Evolutionary conservation across 2,329 filamentous ascomycete genomes (phyloP).

Genomic region (Aspergillus ibericus): DNA sequence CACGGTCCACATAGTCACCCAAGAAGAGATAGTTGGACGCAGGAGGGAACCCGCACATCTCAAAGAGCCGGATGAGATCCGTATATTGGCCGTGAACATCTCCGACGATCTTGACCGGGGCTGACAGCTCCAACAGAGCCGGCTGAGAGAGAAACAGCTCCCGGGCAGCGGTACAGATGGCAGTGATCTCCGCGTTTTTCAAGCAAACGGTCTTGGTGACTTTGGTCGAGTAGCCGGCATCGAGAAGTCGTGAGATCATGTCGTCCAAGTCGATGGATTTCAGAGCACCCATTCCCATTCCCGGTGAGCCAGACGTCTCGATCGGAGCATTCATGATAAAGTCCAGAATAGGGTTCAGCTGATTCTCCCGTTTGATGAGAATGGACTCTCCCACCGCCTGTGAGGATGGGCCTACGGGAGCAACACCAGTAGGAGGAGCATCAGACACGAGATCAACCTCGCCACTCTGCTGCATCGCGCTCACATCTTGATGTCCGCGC

Average conservation of each 20-base stretch:
- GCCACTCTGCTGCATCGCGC: slow-evolving; percentile 77
- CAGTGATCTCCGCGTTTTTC: slow-evolving; percentile 95
- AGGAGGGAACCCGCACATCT: slow-evolving; percentile 97
- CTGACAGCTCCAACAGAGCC: slow-evolving; percentile 84
- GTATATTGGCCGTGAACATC: slow-evolving; percentile 97
- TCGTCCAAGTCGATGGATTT: slow-evolving; percentile 95
- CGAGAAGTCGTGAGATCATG: slow-evolving; percentile 90
- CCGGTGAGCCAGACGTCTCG: slow-evolving; percentile 50
- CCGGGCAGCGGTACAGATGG: slow-evolving; percentile 84
- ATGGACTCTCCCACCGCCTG: slow-evolving; percentile 85
- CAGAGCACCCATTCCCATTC: slow-evolving; percentile 83
- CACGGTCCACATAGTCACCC: slow-evolving; percentile 93
- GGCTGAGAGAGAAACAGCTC: slow-evolving; percentile 91
- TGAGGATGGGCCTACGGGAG: slow-evolving; percentile 53
- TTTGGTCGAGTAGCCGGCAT: slow-evolving; percentile 93
- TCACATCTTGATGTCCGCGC: slow-evolving; percentile 73
- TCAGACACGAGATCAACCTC: slow-evolving; percentile 96
- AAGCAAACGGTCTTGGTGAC: slow-evolving; percentile 96
- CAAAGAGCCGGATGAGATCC: slow-evolving; percentile 93
- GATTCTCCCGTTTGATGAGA: slow-evolving; percentile 74
- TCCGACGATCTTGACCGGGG: slow-evolving; percentile 96
- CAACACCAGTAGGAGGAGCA: slow-evolving; percentile 69
- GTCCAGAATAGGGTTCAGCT: slow-evolving; percentile 65
- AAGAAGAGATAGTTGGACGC: slow-evolving; percentile 90
- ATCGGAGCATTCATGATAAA: slow-evolving; percentile 46